Conservation (phyloP, 75 land plant genomes). For the Isoetes taiwanensis region DNA sequence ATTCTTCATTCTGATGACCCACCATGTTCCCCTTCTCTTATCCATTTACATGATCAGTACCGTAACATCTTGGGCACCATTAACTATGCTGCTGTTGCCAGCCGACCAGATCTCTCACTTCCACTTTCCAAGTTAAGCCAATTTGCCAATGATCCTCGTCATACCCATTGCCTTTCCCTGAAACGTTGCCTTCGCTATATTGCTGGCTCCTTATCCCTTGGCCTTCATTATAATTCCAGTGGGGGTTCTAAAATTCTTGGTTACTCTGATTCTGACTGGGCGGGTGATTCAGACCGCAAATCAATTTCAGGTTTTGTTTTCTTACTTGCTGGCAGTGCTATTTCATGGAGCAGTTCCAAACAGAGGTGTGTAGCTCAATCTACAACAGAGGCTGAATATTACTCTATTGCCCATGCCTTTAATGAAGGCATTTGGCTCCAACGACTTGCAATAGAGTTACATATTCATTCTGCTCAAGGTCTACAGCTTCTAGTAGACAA, state of each 20-base stretch:
- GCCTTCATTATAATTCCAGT: not conserved
- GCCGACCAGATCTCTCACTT: no score
- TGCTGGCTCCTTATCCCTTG: not conserved
- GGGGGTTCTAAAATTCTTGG: not conserved
- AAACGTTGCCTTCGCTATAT: not conserved
- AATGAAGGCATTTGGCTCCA: not conserved
- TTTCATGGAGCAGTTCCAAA: not conserved
- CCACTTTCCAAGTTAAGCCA: no score
- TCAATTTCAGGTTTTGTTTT: not conserved
- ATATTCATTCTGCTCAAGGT: not conserved
- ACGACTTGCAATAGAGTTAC: not conserved
- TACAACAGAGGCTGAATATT: not conserved
- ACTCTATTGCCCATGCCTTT: not conserved
- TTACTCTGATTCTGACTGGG: not conserved
- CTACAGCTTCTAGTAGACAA: not conserved
- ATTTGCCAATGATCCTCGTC: not conserved
- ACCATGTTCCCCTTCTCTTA: no score
- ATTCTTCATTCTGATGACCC: no score
- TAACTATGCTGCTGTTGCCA: no score
- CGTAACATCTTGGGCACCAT: no score
- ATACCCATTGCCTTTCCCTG: not conserved
- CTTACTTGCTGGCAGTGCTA: not conserved
- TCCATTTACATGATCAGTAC: no score
- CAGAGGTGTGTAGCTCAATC: constrained; percentile 1
- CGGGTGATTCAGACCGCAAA: not conserved